phyloP scores from a whole-genome alignment of 2,329 filamentous ascomycete genomes.

The Zymoseptoria pseudotritici region DNA sequence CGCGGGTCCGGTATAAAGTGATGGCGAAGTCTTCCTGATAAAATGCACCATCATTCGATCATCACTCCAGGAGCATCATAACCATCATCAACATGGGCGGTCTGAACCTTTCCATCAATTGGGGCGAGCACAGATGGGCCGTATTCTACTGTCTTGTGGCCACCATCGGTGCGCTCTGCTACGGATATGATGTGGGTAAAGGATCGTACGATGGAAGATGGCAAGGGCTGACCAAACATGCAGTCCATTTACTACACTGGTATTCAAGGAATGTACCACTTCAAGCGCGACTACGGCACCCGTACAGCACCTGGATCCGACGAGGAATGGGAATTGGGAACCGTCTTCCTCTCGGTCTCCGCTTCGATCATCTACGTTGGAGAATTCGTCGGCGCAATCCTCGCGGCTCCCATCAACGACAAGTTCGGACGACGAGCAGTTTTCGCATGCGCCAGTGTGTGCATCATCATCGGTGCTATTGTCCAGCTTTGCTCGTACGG shows the following conservation, averaged over 20 bases:
- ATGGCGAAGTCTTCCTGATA: not conserved
- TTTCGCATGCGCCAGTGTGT: conserved; percentile 12
- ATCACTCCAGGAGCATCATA: not conserved
- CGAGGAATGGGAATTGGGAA: conserved; percentile 8
- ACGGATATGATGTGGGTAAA: conserved; percentile 14
- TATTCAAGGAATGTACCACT: conserved; percentile 17
- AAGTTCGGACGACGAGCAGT: conserved; percentile 15
- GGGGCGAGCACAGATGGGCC: conserved; percentile 15
- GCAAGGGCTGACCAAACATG: not conserved
- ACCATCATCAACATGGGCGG: conserved; percentile 9
- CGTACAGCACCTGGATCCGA: conserved; percentile 7
- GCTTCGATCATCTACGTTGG: conserved; percentile 19
- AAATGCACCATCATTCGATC: not conserved
- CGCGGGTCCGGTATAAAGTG: not conserved
- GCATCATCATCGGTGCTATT: conserved; percentile 15
- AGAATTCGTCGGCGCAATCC: conserved; percentile 14
- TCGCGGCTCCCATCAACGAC: conserved; percentile 18
- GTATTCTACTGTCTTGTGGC: conserved; percentile 17
- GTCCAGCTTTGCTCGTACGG: conserved; percentile 16
- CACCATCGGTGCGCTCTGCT: conserved; percentile 17
- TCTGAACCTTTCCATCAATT: conserved; percentile 17
- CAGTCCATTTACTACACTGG: conserved; percentile 18
- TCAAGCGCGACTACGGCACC: conserved; percentile 14
- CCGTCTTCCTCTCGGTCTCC: conserved; percentile 15
- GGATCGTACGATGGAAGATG: not conserved